These are phyloP conservation scores for Kurtzmaniella natalensis DNA, from an alignment of 1,139 yeast genomes.

Conservation along the genomic window DNA sequence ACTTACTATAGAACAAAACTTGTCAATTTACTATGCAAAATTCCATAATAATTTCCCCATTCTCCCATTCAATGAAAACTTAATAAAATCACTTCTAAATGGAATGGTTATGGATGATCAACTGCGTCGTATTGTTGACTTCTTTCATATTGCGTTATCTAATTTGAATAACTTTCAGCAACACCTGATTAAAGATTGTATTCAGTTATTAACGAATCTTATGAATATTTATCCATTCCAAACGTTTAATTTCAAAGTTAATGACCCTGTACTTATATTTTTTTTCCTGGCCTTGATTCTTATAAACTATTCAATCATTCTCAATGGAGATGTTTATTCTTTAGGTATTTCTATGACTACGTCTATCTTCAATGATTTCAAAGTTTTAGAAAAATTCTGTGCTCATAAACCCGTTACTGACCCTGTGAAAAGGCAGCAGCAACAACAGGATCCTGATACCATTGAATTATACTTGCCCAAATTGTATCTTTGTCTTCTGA, in stretches of 20 bases:
- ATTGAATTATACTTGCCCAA: slow-evolving; percentile 43
- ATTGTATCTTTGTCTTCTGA: slow-evolving; percentile 42
- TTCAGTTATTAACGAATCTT: slow-evolving; percentile 36
- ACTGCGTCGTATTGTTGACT: slow-evolving; percentile 37
- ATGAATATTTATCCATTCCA: slow-evolving; percentile 42
- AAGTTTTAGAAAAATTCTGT: slow-evolving; percentile 39
- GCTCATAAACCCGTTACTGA: slow-evolving; percentile 8
- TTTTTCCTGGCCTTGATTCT: slow-evolving; percentile 47
- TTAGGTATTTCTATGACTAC: slow-evolving; percentile 51
- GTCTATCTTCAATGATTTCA: slow-evolving; percentile 57
- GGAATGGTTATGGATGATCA: slow-evolving; percentile 24
- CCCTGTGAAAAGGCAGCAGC: no score
- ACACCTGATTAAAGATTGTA: slow-evolving; percentile 24
- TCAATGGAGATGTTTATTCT: slow-evolving; percentile 56
- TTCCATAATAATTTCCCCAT: slow-evolving; percentile 57
- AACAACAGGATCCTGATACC: slow-evolving; percentile 27
- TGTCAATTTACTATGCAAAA: slow-evolving; percentile 43
- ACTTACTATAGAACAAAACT: slow-evolving; percentile 18
- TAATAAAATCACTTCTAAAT: slow-evolving; percentile 14
- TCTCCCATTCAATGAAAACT: slow-evolving; percentile 45
- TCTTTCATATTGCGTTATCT: slow-evolving; percentile 50
- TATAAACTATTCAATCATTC: slow-evolving; percentile 51
- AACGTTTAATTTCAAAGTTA: slow-evolving; percentile 17
- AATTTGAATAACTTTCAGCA: slow-evolving; percentile 39
- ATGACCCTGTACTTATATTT: slow-evolving; percentile 29